phyloP scores from a whole-genome alignment of 202 grass and related monocot genomes.

The Setaria italica region DNA sequence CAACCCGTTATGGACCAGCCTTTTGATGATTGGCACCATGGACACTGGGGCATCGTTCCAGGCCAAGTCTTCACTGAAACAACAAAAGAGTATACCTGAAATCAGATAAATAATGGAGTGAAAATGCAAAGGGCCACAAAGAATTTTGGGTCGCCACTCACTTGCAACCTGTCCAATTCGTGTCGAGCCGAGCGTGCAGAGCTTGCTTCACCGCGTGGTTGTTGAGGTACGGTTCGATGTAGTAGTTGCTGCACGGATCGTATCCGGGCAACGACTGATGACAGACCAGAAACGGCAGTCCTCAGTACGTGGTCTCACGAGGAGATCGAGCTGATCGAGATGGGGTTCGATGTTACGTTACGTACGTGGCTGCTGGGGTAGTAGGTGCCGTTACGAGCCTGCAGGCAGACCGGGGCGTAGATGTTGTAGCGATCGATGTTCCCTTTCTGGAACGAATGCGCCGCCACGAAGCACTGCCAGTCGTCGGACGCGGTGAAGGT shows the following conservation, averaged over 20 bases:
- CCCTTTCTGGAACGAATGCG: background rate
- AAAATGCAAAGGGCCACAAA: background rate
- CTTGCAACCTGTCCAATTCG: constrained; percentile 41
- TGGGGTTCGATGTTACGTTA: background rate
- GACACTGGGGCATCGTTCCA: constrained; percentile 40
- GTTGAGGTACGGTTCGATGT: constrained; percentile 53
- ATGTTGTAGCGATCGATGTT: constrained; percentile 52
- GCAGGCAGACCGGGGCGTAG: constrained; percentile 62
- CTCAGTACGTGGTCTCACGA: background rate
- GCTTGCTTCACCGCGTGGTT: constrained; percentile 56
- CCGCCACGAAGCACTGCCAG: constrained; percentile 34
- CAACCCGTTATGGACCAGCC: constrained; percentile 39
- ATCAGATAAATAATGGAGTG: background rate
- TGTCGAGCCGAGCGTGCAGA: constrained; percentile 55
- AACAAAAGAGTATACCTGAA: background rate
- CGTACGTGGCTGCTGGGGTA: constrained; percentile 44
- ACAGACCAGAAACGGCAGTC: background rate
- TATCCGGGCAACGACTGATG: constrained; percentile 51
- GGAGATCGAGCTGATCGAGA: background rate
- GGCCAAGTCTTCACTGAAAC: background rate
- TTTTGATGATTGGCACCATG: constrained; percentile 52
- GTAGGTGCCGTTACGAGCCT: background rate
- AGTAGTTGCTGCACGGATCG: constrained; percentile 55
- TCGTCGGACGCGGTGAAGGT: constrained; percentile 45
- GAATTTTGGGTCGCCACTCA: background rate